phyloP scores from a whole-genome alignment of 2,329 filamentous ascomycete species.

The Xylaria sp. region DNA sequence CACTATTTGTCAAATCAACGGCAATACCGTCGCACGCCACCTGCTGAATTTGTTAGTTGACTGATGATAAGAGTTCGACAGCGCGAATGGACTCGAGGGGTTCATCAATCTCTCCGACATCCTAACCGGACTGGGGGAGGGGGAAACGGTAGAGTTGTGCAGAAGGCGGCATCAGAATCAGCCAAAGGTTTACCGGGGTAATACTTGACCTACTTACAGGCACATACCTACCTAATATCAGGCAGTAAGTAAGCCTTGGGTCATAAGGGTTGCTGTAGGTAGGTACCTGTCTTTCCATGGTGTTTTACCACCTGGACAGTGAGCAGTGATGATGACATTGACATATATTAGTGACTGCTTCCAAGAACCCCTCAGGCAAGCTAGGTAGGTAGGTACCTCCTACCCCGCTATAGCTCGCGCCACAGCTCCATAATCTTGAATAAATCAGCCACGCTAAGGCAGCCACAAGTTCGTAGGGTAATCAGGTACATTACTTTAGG shows the following conservation, averaged over 20 bases:
- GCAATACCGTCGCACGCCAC: background rate
- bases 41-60: background rate
- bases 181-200: background rate
- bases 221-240: background rate
- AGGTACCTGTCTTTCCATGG: background rate
- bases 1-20: background rate
- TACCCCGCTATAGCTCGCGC: conserved; percentile 31
- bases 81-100: too few relatives aligned
- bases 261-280: background rate
- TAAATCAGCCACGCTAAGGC: conserved; percentile 5
- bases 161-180: background rate
- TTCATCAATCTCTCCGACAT: background rate
- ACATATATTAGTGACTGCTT: too few relatives aligned
- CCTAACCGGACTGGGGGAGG: too few relatives aligned
- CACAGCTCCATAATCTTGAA: conserved; percentile 4
- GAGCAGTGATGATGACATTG: background rate
- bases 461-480: background rate
- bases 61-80: background rate
- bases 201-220: background rate
- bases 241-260: too few relatives aligned
- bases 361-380: background rate
- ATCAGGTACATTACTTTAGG: background rate
- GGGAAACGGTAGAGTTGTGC: too few relatives aligned
- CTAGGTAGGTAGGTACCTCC: too few relatives aligned
- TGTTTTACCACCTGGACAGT: background rate